A percentile compares a stretch with the other conserved stretches of the same genome.
These are phyloP conservation scores for Penicillium verrucosum DNA, from an alignment of 2,329 filamentous ascomycete species.

Conservation along the genomic window DNA sequence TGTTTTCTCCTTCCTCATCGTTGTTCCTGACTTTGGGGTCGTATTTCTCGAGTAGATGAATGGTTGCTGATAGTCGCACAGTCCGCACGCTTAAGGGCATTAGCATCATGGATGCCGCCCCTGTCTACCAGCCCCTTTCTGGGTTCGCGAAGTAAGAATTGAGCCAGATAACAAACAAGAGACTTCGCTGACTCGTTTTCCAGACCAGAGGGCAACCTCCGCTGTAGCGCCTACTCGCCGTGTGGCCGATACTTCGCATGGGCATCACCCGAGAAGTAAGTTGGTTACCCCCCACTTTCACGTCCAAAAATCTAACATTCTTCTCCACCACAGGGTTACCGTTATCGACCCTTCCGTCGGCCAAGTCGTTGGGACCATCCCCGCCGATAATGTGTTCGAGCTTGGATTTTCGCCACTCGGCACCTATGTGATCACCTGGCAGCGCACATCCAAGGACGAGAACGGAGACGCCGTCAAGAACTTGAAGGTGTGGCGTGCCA, in stretches of 20 bases:
- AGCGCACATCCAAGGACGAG: conserved; percentile 88
- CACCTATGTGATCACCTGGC: conserved; percentile 94
- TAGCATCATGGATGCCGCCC: conserved; percentile 86
- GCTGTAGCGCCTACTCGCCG: conserved; percentile 92
- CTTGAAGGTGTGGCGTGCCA: conserved; percentile 89
- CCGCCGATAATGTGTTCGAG: conserved; percentile 84
- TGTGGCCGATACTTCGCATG: conserved; percentile 96
- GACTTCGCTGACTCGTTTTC: conserved; percentile 13
- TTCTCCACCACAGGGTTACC: conserved; percentile 57
- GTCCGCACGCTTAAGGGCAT: conserved; percentile 95
- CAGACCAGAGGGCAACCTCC: conserved; percentile 87
- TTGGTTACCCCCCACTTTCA: neutral
- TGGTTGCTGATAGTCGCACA: conserved; percentile 38
- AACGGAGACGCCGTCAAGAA: conserved; percentile 93
- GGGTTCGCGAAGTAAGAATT: conserved; percentile 62
- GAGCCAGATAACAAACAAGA: neutral
- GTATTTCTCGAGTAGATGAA: neutral
- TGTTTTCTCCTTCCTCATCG: conserved; percentile 13
- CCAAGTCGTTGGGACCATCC: conserved; percentile 68
- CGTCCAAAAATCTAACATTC: neutral
- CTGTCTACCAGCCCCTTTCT: conserved; percentile 77
- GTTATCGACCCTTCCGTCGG: conserved; percentile 80
- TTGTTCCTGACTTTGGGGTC: neutral
- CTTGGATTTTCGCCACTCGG: conserved; percentile 90
- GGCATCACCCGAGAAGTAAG: conserved; percentile 74